Base-by-base conservation (phyloP, 2,329 filamentous ascomycete species). In the Hawksworthiomyces lignivorus region DNA sequence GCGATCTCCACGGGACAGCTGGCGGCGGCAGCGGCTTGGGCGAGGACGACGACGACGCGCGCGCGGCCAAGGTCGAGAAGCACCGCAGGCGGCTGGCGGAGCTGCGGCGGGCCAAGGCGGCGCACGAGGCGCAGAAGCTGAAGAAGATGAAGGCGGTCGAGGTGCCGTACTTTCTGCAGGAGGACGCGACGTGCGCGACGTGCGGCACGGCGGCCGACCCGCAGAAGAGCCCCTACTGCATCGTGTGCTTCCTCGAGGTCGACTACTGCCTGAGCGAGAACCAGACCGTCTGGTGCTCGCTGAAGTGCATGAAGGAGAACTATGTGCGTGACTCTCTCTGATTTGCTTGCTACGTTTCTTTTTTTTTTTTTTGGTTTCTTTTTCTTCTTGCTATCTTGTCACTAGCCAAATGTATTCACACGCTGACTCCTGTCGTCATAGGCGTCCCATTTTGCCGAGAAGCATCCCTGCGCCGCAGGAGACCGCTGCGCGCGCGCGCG, bases 51-150 rank as follows among this genome's bases (percentile, higher is more conserved):
- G 31, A 41, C 14, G 37, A 49, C 4, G 48, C 48, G 2, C 44
- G 41, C 12, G 49, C 51, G 7, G 53, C 58, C 39, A 50, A 53
- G 37, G 47, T 45, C 7, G 52, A 55, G 8, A 55, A 54, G 41
- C 54, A 59, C 26, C 50, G 47, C 24, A 47, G 51, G 44, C 52
- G 58, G 29, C 52, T 62, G 19, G 74, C 80, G 28, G 58, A 73
- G 43, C 61, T 81, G 54, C 80, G 78, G 66, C 83, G 80, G 77
- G 70, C 75, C 18, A 67, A 67, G 33, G 56, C 70, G 4, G 57
- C 78, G 6, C 67, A 75, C 2, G 62, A 70, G 15, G 56, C 62
- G 0, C 58, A 61, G 26, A 61, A 64, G 20, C 61, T 80, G 44
- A 62, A 65, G 43, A 69, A 67, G 45, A 36, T 45, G 33, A 47